Base-by-base conservation (phyloP, 768 basidiomycete species). In the Brasilioporus rufonigricans region DNA sequence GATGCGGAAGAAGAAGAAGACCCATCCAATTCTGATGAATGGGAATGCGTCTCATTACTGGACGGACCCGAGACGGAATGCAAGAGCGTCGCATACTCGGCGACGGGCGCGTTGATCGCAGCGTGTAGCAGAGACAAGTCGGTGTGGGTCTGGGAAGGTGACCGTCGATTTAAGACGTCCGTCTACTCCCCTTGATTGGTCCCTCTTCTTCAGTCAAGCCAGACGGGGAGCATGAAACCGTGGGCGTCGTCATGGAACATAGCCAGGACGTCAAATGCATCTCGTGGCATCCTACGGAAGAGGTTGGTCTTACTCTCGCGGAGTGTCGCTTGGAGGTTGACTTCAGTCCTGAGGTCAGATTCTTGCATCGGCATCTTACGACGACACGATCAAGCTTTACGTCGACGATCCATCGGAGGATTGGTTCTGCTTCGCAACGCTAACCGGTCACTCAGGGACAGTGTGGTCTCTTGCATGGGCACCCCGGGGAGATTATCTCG, bases 111-210 rank as follows among this genome's bases (percentile, higher is more conserved):
- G 3, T 71, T 97, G 24, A 76, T 99, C n/a, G 97, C 96, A 10
- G 94, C 89, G 57, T 98, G 95, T 67, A 90, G 91, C 61, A 78
- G 97, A 55, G 97, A 98, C 74, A 99, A 98, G 76, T 92, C 93
- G 6, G 94, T 98, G 0, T 98, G 97, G 97, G 82, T 99, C 33
- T 99, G 97, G 96, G 96, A 98, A 80, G 93, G 95, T 89, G 66
- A 64, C 75, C 63, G 2, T 31, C 18, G 27, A 18, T 40, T 32
- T 57, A 32, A 24, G 13, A 7, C 13, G 11, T 44, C 13, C 13
- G 45, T 53, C 41, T 45, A n/a, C 26, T 13, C 44, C 31, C 6
- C 52, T 50, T 59, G 36, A 58, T 18, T 7, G 8, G 18, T 41
- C 32, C 23, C 35, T 41, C 26, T 36, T 14, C 19, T 29, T 9